Evolutionary conservation across 2,329 filamentous ascomycete species (phyloP), one percentile per base, ranked within the genome.

Genomic region (Trichophyton equinum): DNA sequence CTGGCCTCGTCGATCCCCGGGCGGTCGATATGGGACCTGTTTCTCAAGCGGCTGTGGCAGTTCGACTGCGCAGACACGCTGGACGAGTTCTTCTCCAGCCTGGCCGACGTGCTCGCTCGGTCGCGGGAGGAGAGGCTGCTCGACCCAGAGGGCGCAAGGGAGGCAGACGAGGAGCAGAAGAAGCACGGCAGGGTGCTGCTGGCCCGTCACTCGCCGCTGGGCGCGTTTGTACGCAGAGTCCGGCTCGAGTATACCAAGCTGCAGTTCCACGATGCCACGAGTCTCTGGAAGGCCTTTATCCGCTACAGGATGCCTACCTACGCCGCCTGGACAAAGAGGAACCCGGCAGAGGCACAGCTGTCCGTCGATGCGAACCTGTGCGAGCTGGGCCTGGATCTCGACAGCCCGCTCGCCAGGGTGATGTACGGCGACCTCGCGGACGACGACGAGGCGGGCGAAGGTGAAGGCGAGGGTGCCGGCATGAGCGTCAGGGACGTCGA

Each of bases 1-100:
- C 77, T 76, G 63, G 67, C 74, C 11, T 82, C 81, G 1, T 78
- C 73, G 7, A 75, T 89, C 61, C 87, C 90, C 0, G 90, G 90
- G 2, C 82, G 88, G 56, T 86, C 82, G n/a, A 75, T 96, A n/a
- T 94, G 91, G 84, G 91, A 97, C 69, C 77, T 87, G 1, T 89
- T 96, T 61, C 80, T 97, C 11, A 82, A 83, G 60, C 86, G 85
- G 64, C 77, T 97, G 25, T 97, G 94, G 92, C 80, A 81, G 15
- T 83, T 97, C 65, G 85, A 91, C 69, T 92, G 87, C 20, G 81
- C 95, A 9, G 84, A 97, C 74, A 83, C 85, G 0, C 75, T 97
- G n/a, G 84, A 91, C 68, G 77, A 79, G 1, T 92, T 95, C 71
- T 89, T 95, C 69, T 80, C 81, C 33, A 76, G 76, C 22, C 78